Evolutionary conservation across 306 rosid genomes (phyloP).

Genomic region (Gastrolobium bilobum): DNA sequence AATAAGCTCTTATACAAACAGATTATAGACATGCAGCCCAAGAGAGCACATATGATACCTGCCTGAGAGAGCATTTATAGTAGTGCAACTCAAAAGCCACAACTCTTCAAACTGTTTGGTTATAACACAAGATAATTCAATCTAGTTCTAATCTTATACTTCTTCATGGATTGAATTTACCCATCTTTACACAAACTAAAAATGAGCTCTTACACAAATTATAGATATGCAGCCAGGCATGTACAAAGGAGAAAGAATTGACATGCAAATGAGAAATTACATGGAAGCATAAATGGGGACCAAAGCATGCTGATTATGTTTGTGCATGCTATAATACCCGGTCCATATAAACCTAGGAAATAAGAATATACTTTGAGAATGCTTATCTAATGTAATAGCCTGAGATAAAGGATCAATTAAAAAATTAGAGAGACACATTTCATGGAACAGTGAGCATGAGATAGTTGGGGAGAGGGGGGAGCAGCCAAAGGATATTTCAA

Average conservation of each 20-base stretch:
- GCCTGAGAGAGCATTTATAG: not conserved
- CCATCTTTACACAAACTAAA: not conserved
- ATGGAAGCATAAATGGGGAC: constrained; percentile 22
- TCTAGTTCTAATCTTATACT: not conserved
- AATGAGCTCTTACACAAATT: not conserved
- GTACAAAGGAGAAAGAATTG: not conserved
- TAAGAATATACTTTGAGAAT: constrained; percentile 24
- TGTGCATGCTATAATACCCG: constrained; percentile 8
- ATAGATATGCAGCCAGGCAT: not conserved
- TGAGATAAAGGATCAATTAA: constrained; percentile 19
- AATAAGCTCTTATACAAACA: no score
- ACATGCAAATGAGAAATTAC: constrained; percentile 36
- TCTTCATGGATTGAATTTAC: constrained; percentile 5
- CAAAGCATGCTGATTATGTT: constrained; percentile 25
- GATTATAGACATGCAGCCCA: no score
- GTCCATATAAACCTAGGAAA: constrained; percentile 20
- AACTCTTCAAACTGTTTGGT: not conserved
- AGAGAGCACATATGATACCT: not conserved
- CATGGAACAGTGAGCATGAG: constrained; percentile 35
- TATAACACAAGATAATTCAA: not conserved
- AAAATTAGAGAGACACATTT: constrained; percentile 15
- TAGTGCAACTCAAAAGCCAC: constrained; percentile 1
- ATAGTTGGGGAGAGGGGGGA: constrained; percentile 5
- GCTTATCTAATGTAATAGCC: constrained; percentile 35
- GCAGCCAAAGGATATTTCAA: constrained; percentile 41